Evolutionary conservation across 495 filamentous ascomycete genomes (phyloP), one percentile per base, ranked within the genome.

Genomic region (Tuber umbilicatum): DNA sequence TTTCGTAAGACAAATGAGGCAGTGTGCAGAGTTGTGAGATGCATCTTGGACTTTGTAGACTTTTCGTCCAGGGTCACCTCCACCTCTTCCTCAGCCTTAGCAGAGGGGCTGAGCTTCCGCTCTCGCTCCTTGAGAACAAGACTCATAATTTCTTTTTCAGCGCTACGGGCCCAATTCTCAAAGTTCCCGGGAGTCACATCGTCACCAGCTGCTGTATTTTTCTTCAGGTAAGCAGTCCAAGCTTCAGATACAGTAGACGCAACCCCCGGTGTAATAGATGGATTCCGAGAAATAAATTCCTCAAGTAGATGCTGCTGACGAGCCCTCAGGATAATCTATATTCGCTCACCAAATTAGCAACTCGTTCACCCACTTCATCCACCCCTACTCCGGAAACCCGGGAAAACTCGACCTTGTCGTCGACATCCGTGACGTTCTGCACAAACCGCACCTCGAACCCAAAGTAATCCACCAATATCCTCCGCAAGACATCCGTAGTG

Each of bases 341-440:
- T 35, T 23, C 23, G 2, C 69, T 40, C 50, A 73, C 45, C 45
- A 37, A 12, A 19, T 43, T 45, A 17, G 31, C 27, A 19, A 31
- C 78, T 60, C 43, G 71, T 43, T 41, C 70, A 31, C 12, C n/a
- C 60, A 41, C 17, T 60, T 14, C 3, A 43, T 41, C 31, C 9
- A 40, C 17, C 40, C 21, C 67, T 17, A 35, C 70, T 37, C 74
- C 47, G 31, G 17, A n/a, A n/a, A 67, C 41, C 23, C 17, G 0
- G 41, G 19, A 41, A 12, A 60, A 42, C 27, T 70, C 60, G 16
- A 92, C 90, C 89, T 97, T 98, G 85, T 97, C 93, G 82, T 97
- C 93, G 2, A 97, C 88, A 85, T 97, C 93, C 6, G 94, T 97
- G 78, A 97, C 92, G 83, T 99, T 99, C 91, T 96, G 94, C 69